Base-by-base conservation (phyloP, 306 rosid species). In the Gastrolobium bilobum region DNA sequence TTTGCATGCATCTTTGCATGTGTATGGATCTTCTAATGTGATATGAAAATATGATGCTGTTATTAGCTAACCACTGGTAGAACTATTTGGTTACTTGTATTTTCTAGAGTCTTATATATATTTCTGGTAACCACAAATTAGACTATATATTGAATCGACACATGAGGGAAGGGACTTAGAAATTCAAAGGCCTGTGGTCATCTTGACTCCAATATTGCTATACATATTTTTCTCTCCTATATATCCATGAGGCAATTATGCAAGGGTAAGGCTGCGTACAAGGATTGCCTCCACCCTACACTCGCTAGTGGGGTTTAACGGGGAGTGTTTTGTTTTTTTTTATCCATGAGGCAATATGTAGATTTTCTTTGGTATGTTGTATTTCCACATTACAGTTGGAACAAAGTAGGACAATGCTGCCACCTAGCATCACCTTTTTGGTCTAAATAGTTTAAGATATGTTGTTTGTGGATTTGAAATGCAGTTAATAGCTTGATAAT, bases 121-220 rank as follows among this genome's bases (percentile, higher is more conserved):
- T 53, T 56, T 71, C 75, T 38, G 42, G 42, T 5, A 33, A 15
- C 60, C 30, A 39, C 42, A 57, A 26, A 68, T 75, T 79, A 79
- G 10, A 79, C 68, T 67, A 34, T 34, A 38, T 10, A 46, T 35
- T 10, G 39, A 66, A 71, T 31, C 63, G 46, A 79, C 38, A 30
- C 7, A 50, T 7, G 39, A 48, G 39, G 13, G 37, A 51, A 46
- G 58, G 56, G 52, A 43, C 15, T 37, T 20, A 2, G 6, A 7
- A 3, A 29, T 71, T 71, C 11, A 31, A 79, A 50, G 48, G 52
- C 67, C 71, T 54, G 4, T 40, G 15, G 10, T 26, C 14, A 33
- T 71, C 39, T 51, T 11, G 13, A n/a, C 39, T 31, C 31, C 14
- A 64, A 31, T 42, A 54, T 53, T 64, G 65, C 51, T 10, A 30